Base-by-base conservation (phyloP, 352 stramenopile genomes). In the Phytophthora rubi region DNA sequence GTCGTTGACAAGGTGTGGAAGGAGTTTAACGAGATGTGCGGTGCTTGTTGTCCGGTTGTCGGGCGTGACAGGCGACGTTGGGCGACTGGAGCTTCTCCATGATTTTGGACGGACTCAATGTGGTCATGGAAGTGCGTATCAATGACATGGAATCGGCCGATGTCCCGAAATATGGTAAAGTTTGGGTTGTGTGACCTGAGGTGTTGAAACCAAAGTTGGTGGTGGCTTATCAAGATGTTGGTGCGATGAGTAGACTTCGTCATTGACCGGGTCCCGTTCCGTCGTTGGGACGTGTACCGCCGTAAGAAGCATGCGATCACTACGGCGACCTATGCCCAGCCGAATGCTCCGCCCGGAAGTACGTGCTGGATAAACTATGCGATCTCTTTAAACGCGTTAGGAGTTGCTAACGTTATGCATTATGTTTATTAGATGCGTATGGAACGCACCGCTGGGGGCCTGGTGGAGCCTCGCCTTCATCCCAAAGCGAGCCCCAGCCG, bases 51-150 rank as follows among this genome's bases (percentile, higher is more conserved):
- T 49, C 13, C 4, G 42, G 45, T 73, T 66, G 68, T 65, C 64
- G 53, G 54, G 15, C 26, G 16, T 67, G 59, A 37, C 35, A 94
- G 87, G 85, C 83, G 4, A 91, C 80, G 6, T 65, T 88, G 54
- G 87, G 86, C 6, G 85, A 94, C 53, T 96, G 86, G 88, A 88
- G 58, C 70, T 92, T 90, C 73, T 77, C 78, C 16, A 92, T 94
- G 80, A 80, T 94, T 62, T 65, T 95, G 32, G 88, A 95, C 28
- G 80, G 84, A 54, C 79, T 87, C 6, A 93, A 93, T 67, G 62
- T 80, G 26, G 81, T 82, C 18, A 88, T 96, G 53, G 88, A 96
- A 83, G 85, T 96, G 32, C 88, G 86, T 59, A 96, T 96, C 60
- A 94, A 94, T 54, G 88, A 96, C 52, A 66, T 92, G 37, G 88